phyloP scores from a whole-genome alignment of 345 rosid genomes.

The Gossypium mustelinum region DNA sequence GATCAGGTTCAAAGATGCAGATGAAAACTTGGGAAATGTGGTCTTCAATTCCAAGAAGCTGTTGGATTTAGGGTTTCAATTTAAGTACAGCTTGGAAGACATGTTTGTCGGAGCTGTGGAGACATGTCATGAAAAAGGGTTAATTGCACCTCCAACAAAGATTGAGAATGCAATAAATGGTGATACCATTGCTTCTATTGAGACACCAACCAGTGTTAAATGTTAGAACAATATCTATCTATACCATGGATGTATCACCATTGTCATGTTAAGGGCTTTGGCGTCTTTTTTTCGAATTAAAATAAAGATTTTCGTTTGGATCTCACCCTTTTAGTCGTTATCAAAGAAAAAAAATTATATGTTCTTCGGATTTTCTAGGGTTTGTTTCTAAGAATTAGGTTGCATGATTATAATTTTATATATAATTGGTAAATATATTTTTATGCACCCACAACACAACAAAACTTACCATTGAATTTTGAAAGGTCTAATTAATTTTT shows the following conservation, averaged over 20 bases:
- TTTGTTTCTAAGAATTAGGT: too few relatives aligned
- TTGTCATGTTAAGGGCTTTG: too few relatives aligned
- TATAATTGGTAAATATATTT: too few relatives aligned
- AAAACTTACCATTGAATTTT: too few relatives aligned
- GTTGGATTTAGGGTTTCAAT: constrained; percentile 61
- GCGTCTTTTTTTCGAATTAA: too few relatives aligned
- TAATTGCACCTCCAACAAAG: constrained; percentile 40
- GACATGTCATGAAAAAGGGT: constrained; percentile 58
- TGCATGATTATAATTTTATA: too few relatives aligned
- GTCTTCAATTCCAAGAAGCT: constrained; percentile 65
- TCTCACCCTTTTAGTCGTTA: too few relatives aligned
- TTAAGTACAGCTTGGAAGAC: constrained; percentile 68
- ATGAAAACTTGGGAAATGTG: constrained; percentile 41
- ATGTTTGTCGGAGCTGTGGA: constrained; percentile 72
- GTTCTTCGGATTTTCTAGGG: too few relatives aligned
- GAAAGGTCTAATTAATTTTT: too few relatives aligned
- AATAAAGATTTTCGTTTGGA: too few relatives aligned
- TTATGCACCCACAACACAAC: too few relatives aligned
- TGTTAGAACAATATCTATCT: not conserved
- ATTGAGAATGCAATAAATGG: not conserved
- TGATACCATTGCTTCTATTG: not conserved
- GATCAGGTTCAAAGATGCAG: constrained; percentile 57
- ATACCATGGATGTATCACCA: not conserved
- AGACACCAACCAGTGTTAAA: not conserved
- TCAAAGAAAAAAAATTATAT: too few relatives aligned